Percentiles rank a stretch among this genome's conserved stretches.
Evolutionary conservation across 805 yeast species (phyloP).

Genomic region (Wickerhamiella allomyrinae): DNA sequence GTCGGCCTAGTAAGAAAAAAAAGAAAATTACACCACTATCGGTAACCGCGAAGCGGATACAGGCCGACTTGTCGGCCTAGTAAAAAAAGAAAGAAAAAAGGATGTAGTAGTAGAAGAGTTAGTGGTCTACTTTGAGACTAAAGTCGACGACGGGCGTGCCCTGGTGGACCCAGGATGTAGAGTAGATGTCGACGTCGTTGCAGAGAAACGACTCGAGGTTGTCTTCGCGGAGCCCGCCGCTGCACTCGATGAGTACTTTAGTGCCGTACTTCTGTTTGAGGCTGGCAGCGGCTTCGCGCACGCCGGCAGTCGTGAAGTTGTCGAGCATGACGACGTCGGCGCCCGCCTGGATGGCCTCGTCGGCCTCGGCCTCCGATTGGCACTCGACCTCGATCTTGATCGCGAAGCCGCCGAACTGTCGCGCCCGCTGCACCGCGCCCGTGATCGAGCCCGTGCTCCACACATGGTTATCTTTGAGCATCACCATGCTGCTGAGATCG

Average conservation of each 20-base stretch:
- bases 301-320: constrained; percentile 56
- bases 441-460: constrained; percentile 90
- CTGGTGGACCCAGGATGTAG: constrained; percentile 85
- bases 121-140: constrained; percentile 55
- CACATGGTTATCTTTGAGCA: constrained; percentile 89
- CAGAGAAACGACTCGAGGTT: constrained; percentile 55
- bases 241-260: constrained; percentile 65
- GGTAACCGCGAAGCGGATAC: no score
- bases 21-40: no score
- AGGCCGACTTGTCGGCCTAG: no score
- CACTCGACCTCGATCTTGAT: constrained; percentile 88
- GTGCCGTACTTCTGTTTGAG: constrained; percentile 43
- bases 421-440: constrained; percentile 62
- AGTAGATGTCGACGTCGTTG: constrained; percentile 73
- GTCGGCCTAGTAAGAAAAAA: no score
- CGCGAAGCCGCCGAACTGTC: constrained; percentile 74
- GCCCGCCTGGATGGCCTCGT: constrained; percentile 86
- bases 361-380: constrained; percentile 69
- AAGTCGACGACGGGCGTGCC: constrained; percentile 77
- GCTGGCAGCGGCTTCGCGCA: constrained; percentile 48
- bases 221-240: constrained; percentile 71
- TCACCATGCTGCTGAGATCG: constrained; percentile 85
- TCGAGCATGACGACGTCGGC: constrained; percentile 94
- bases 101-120: no score
- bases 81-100: no score